phyloP scores from a whole-genome alignment of 768 basidiomycete species.

The Suillus lakei region DNA sequence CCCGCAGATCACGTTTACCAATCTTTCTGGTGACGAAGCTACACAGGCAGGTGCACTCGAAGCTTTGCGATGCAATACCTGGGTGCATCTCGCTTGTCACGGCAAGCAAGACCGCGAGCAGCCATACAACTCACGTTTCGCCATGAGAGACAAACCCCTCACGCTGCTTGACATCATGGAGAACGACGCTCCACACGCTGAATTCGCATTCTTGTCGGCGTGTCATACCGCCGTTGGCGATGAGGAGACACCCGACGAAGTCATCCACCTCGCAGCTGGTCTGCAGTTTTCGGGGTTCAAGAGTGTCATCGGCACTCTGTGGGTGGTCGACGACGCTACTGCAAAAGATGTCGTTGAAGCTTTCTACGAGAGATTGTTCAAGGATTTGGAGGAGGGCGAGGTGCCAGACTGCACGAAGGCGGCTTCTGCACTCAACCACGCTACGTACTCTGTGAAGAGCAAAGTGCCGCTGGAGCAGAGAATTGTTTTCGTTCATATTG shows the following conservation, averaged over 20 bases:
- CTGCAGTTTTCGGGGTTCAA: constrained; percentile 23
- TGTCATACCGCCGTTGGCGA: constrained; percentile 29
- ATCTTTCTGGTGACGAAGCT: no score
- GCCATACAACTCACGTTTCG: no score
- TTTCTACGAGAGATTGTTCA: background rate
- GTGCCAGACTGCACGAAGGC: no score
- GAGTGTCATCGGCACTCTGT: constrained; percentile 26
- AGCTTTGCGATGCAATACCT: background rate
- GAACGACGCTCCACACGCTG: background rate
- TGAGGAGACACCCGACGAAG: constrained; percentile 20
- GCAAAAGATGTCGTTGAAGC: background rate
- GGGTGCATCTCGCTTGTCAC: constrained; percentile 1
- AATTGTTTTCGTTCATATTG: no score
- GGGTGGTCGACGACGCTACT: constrained; percentile 15
- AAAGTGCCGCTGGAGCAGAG: no score
- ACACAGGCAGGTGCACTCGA: background rate
- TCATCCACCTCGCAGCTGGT: constrained; percentile 25
- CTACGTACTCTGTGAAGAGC: no score
- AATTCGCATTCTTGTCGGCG: constrained; percentile 19
- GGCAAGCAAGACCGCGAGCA: background rate
- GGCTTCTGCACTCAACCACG: no score
- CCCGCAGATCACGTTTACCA: background rate
- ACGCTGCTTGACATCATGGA: constrained; percentile 4
- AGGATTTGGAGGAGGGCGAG: background rate
- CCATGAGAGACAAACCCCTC: background rate